Evolutionary conservation across 2,329 filamentous ascomycete species (phyloP), one percentile per base, ranked within the genome.

Genomic region (Alternaria triticimaculans): DNA sequence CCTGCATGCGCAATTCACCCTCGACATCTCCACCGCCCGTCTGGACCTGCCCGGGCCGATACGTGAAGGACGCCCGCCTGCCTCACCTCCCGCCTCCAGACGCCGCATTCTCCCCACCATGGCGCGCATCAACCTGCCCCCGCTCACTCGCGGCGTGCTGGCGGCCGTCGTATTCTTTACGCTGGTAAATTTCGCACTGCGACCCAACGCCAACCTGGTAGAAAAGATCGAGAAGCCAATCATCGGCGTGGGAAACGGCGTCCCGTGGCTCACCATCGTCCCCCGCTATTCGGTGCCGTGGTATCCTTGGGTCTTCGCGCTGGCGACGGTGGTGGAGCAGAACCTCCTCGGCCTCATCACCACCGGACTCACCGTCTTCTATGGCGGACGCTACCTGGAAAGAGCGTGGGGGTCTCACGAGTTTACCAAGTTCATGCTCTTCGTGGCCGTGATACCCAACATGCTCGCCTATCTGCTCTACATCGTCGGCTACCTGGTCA

Each of bases 301-400:
- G 75, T 97, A 97, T 77, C 96, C 96, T 1, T 99, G 96, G 96
- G 96, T 94, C 1, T 91, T 97, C 68, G 74, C 96, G 60, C 92
- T 92, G 3, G 91, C 94, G 3, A 92, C 94, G 0, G 87, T 97
- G 60, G 93, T 97, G 53, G 96, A 99, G 83, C 92, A 93, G 81
- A 98, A 98, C 80, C 85, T 98, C 72, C 92, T 97, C 76, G 97
- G 93, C 11, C 85, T 97, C 46, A 82, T 88, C 25, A 88, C 97
- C 61, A 93, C 93, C 51, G 90, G 87, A 26, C 84, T 90, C 46
- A 94, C 94, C 1, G 82, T 98, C 58, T 97, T 94, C 80, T 93
- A 97, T 83, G 95, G 95, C 59, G 96, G 96, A 10, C 89, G 94
- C 73, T 99, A 99, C 80, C 88, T 99, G 21, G 96, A 99, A 86